Evolutionary conservation across 805 yeast species (phyloP).

Genomic region (Yarrowia deformans): DNA sequence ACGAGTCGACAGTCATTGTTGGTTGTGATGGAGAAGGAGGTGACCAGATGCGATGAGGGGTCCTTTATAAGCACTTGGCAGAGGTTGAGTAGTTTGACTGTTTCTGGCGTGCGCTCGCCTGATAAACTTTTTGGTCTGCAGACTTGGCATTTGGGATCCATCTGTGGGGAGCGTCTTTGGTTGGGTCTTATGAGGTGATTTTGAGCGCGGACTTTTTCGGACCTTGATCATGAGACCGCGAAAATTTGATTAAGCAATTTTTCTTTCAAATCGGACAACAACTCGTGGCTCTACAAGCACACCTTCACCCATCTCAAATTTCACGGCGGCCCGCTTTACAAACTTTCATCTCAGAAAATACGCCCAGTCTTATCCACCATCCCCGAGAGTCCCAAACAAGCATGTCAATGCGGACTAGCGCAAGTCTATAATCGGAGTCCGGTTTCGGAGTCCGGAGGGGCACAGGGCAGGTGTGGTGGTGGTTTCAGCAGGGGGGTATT

Average conservation of each 20-base stretch:
- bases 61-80: neutral
- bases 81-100: neutral
- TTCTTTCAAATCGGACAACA: neutral
- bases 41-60: neutral
- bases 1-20: conserved; percentile 17
- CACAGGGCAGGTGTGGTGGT: neutral
- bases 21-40: neutral
- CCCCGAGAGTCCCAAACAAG: conserved; percentile 25
- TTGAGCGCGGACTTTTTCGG: too few relatives aligned
- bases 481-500: too few relatives aligned
- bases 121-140: conserved; percentile 11
- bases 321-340: neutral
- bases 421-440: conserved; percentile 17
- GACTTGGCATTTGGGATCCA: neutral
- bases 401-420: conserved; percentile 22
- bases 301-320: neutral
- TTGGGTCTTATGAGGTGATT: neutral
- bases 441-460: neutral
- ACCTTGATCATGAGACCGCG: neutral
- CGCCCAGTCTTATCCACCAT: conserved; percentile 4
- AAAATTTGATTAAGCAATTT: neutral
- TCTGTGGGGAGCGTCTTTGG: neutral
- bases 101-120: neutral
- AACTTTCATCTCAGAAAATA: conserved; percentile 9
- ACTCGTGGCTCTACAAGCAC: too few relatives aligned